A percentile compares a stretch with the other conserved stretches of the same genome.
Evolutionary conservation across 495 filamentous ascomycete genomes (phyloP).

Genomic region (Aspergillus panamensis): DNA sequence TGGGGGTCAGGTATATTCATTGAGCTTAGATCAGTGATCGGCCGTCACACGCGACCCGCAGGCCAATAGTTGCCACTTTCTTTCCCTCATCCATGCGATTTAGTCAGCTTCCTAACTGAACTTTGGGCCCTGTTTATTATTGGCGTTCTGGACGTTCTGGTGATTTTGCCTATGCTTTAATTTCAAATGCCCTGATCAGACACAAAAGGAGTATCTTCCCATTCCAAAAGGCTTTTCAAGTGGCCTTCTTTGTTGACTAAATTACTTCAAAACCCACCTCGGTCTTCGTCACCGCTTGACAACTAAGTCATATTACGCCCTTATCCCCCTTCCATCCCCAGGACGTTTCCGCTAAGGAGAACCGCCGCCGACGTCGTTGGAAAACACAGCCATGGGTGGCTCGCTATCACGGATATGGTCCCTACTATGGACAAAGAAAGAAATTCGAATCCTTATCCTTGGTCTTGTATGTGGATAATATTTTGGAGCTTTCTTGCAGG

Average conservation of each 20-base stretch:
- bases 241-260: background rate
- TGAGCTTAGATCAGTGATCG: constrained; percentile 28
- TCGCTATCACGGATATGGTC: constrained; percentile 72
- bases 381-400: constrained; percentile 63
- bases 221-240: background rate
- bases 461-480: constrained; percentile 66
- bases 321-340: constrained; percentile 3
- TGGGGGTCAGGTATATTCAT: background rate
- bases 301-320: background rate
- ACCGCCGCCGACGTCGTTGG: constrained; percentile 1
- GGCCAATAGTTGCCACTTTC: constrained; percentile 24
- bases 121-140: constrained; percentile 7
- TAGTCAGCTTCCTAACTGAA: constrained; percentile 21
- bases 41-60: constrained; percentile 11
- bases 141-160: constrained; percentile 13
- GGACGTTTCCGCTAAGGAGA: constrained; percentile 2
- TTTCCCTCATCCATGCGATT: constrained; percentile 14
- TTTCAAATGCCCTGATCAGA: constrained; percentile 5
- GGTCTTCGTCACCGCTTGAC: background rate
- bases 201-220: background rate
- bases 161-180: background rate
- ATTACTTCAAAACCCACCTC: background rate
- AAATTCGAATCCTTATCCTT: constrained; percentile 93
- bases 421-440: constrained; percentile 88
- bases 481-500: background rate